These are phyloP conservation scores for Globisporangium spiculum DNA, from an alignment of 352 stramenopile species.

Conservation along the genomic window DNA sequence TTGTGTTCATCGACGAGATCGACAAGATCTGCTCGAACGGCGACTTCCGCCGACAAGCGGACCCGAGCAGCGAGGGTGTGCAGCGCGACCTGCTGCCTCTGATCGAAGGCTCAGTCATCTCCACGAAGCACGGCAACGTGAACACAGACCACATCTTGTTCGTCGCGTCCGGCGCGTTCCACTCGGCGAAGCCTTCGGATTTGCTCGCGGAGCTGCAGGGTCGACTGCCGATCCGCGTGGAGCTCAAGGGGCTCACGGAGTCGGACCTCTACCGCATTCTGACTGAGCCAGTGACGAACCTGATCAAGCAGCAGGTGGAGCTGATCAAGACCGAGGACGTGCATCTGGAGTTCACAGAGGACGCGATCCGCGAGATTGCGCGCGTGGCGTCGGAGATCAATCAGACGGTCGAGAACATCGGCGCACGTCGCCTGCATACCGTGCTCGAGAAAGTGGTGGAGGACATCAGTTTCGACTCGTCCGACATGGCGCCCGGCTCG, in stretches of 20 bases:
- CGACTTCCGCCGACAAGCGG: conserved; percentile 91
- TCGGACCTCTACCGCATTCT: conserved; percentile 99
- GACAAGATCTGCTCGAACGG: conserved; percentile 99
- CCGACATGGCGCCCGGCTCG: conserved; percentile 82
- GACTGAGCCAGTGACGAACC: conserved; percentile 98
- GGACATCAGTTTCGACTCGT: conserved; percentile 97
- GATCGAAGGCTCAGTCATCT: conserved; percentile 97
- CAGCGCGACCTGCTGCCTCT: conserved; percentile 98
- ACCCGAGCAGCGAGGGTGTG: conserved; percentile 98
- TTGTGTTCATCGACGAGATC: conserved; percentile 99
- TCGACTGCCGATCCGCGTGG: conserved; percentile 97
- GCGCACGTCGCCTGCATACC: conserved; percentile 96
- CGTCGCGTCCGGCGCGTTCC: conserved; percentile 97
- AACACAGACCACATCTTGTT: conserved; percentile 99
- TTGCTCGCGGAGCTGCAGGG: conserved; percentile 98
- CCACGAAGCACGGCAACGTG: conserved; percentile 99
- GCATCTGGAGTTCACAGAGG: conserved; percentile 94
- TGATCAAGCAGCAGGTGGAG: conserved; percentile 97
- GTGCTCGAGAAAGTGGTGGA: conserved; percentile 98
- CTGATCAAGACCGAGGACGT: conserved; percentile 97
- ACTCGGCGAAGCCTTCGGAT: conserved; percentile 97
- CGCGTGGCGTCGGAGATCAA: conserved; percentile 94
- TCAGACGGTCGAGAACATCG: conserved; percentile 98
- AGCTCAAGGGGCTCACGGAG: conserved; percentile 98
- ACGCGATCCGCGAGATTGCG: conserved; percentile 97